Base-by-base conservation (phyloP, 352 stramenopile species). In the Globisporangium emineosum region DNA sequence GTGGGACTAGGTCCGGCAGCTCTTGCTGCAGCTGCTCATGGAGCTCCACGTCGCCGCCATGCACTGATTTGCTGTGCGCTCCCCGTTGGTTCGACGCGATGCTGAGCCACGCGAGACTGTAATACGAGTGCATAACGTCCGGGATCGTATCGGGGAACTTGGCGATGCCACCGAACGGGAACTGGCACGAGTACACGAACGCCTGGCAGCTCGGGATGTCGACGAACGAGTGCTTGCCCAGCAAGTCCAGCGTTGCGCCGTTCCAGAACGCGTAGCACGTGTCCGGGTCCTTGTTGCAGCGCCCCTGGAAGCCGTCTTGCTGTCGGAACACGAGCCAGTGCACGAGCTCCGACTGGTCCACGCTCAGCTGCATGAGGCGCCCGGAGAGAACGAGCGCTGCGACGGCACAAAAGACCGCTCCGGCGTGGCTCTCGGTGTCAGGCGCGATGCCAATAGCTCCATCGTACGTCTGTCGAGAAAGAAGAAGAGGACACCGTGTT, bases 241-340 rank as follows among this genome's bases (percentile, higher is more conserved):
- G 72, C 32, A 96, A 55, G 29, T 91, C 71, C 35, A 97, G 73
- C 32, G 88, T 92, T n/a, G 88, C 89, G 27, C 92, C 92, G 58
- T 97, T 86, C 91, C 92, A 98, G 67, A 97, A 98, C 5, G 89
- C 90, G 64, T 97, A 97, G 74, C 92, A 98, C 15, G 79, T 91
- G 71, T 98, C 92, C 0, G 86, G 77, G 17, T 63, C 73, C 75
- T 98, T 98, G 78, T 97, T 97, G 67, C 84, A 93, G 2, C 92
- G 83, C 7, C 92, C 91, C 50, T 97, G 87, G 68, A 97, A 97
- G 25, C 91, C 92, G 21, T 64, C 63, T 45, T 94, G 86, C 63
- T 96, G 88, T 17, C 87, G 83, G 50, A 91, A 93, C 30, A 94
- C 66, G 29, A 96, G 82, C 85, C 89, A 97, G 10, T 83, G 76